Evolutionary conservation across 257 asterid genomes (phyloP).

Genomic region (Jacaranda copaia): DNA sequence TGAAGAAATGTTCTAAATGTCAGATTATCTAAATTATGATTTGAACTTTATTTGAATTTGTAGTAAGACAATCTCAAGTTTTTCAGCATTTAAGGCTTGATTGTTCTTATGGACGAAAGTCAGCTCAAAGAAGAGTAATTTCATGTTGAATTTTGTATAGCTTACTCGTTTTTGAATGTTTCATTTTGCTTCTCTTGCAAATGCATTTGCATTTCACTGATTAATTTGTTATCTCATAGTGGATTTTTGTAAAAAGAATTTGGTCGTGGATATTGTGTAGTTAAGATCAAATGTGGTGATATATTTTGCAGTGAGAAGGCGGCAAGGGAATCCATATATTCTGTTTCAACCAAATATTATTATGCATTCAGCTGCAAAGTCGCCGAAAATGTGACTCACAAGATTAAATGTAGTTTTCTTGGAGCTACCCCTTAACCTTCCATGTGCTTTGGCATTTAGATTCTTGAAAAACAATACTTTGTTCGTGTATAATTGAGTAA

Average conservation of each 20-base stretch:
- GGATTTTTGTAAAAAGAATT: neutral
- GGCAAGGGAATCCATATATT: conserved; percentile 53
- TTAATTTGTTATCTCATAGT: neutral
- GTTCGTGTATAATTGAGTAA: neutral
- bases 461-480: neutral
- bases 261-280: conserved; percentile 1
- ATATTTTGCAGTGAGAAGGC: conserved; percentile 47
- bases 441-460: neutral
- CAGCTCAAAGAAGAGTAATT: neutral
- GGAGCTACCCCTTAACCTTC: neutral
- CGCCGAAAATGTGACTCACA: conserved; percentile 34
- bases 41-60: neutral
- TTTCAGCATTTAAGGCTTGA: too few species aligned
- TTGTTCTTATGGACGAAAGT: neutral
- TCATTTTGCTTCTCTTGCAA: neutral
- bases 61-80: neutral
- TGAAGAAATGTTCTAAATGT: too few species aligned
- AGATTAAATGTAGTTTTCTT: conserved; percentile 43
- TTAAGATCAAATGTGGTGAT: neutral
- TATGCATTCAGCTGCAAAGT: conserved; percentile 53
- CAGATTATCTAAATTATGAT: neutral
- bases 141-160: neutral
- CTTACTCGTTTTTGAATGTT: neutral
- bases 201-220: too few species aligned
- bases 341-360: conserved; percentile 60